phyloP scores from a whole-genome alignment of 805 yeast species.

The Yamadazyma takamatsuzukensis region DNA sequence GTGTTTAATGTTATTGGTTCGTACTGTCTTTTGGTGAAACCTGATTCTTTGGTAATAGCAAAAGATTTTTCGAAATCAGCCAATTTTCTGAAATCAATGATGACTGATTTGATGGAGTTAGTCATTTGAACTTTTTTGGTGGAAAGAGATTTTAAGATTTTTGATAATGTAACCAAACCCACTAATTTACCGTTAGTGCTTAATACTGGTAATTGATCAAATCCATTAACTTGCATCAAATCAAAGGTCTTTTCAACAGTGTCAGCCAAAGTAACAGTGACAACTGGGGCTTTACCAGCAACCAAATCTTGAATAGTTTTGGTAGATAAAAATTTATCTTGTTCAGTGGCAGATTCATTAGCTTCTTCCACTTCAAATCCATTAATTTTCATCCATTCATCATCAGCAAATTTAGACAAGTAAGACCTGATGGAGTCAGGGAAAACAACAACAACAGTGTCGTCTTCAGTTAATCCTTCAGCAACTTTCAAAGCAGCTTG shows the following conservation, averaged over 20 bases:
- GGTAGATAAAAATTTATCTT: slow-evolving; percentile 36
- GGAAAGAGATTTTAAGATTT: slow-evolving; percentile 63
- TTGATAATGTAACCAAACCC: slow-evolving; percentile 75
- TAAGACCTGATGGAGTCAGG: slow-evolving; percentile 88
- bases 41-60: slow-evolving; percentile 52
- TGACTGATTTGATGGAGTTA: slow-evolving; percentile 54
- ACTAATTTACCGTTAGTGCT: slow-evolving; percentile 55
- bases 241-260: slow-evolving; percentile 63
- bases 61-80: slow-evolving; percentile 64
- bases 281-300: slow-evolving; percentile 67
- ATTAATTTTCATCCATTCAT: slow-evolving; percentile 83
- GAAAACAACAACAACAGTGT: slow-evolving; percentile 72
- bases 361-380: slow-evolving; percentile 59
- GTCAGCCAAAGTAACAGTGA: slow-evolving; percentile 61
- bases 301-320: slow-evolving; percentile 63
- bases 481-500: slow-evolving; percentile 73
- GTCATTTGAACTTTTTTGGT: slow-evolving; percentile 54
- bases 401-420: slow-evolving; percentile 83
- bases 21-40: slow-evolving; percentile 62
- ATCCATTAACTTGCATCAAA: slow-evolving; percentile 68
- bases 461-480: slow-evolving; percentile 66
- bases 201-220: slow-evolving; percentile 82
- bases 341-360: slow-evolving; percentile 34
- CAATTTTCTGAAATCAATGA: slow-evolving; percentile 72
- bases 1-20: slow-evolving; percentile 64